Evolutionary conservation across 208 protist species (phyloP), one percentile per base, ranked within the genome.

Genomic region (Leishmania tarentolae): DNA sequence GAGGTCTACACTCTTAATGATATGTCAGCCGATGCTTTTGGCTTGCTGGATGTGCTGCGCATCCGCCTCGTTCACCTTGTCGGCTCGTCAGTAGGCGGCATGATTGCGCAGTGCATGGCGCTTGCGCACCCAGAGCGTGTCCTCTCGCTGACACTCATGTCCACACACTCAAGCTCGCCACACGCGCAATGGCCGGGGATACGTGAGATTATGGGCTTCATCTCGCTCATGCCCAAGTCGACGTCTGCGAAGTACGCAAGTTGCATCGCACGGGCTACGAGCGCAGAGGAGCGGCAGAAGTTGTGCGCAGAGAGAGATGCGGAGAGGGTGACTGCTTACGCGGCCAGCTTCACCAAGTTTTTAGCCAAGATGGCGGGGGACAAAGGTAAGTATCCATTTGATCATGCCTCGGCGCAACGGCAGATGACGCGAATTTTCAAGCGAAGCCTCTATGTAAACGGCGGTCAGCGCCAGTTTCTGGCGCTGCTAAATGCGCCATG

Each of bases 51-150:
- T 37, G 85, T 59, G 4, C 83, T 97, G 47, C 66, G 82, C 59
- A 77, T 91, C 7, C 31, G 21, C 11, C 15, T 66, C 21, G 82
- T 63, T 19, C 92, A 97, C 76, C 63, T 97, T 46, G 88, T 97
- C 5, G 94, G 94, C 31, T 86, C 84, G 59, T 95, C 86, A 8
- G 81, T 95, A 83, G 94, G 94, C 47, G 94, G 94, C 35, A 91
- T 93, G 75, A 91, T 97, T 75, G 83, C 80, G 2, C 92, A 95
- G 85, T 80, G 80, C 76, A 87, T 97, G 78, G 91, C 83, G 28
- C 84, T 95, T 24, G 46, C 78, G 37, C 83, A 87, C 50, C 90
- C 91, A 0, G 71, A 88, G 59, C 84, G 89, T 3, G 87, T 97
- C 1, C 70, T 68, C 28, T 93, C 85, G 56, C 80, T 95, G 11